phyloP scores from a whole-genome alignment of 2,329 filamentous ascomycete genomes.

The Leptographium galeiforme region DNA sequence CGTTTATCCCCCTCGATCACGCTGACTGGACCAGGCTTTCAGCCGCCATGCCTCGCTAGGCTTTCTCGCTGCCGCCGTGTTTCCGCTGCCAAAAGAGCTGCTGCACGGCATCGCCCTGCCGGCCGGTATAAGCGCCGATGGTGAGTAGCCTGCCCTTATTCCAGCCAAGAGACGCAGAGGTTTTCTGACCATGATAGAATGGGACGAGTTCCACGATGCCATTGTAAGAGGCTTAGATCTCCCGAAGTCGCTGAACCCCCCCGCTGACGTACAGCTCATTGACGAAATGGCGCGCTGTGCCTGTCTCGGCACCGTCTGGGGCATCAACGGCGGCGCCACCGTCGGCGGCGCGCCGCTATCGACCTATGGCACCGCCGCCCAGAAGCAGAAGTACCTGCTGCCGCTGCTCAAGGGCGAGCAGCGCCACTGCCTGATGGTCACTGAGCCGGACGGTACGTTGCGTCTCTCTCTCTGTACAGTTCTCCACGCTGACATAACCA shows the following conservation, averaged over 20 bases:
- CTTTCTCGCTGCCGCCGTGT: background rate
- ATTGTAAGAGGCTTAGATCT: background rate
- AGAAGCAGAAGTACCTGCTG: background rate
- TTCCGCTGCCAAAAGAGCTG: background rate
- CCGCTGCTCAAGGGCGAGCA: background rate
- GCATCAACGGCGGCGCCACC: background rate
- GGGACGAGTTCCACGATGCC: background rate
- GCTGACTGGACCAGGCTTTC: background rate
- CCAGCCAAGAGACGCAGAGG: background rate
- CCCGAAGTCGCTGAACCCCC: background rate
- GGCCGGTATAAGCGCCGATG: background rate
- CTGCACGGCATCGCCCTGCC: background rate
- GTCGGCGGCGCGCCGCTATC: background rate
- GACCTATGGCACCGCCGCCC: background rate
- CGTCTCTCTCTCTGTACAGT: too few relatives aligned
- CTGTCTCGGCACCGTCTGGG: background rate
- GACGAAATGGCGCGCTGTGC: background rate
- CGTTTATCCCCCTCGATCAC: background rate
- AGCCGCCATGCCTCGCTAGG: background rate
- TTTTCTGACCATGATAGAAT: background rate
- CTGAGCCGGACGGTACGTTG: background rate
- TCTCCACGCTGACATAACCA: background rate
- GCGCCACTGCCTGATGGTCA: background rate
- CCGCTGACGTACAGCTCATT: background rate
- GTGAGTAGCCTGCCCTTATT: background rate